These are phyloP conservation scores for Alternaria atra DNA, from an alignment of 2,329 filamentous ascomycete genomes.

Conservation along the genomic window DNA sequence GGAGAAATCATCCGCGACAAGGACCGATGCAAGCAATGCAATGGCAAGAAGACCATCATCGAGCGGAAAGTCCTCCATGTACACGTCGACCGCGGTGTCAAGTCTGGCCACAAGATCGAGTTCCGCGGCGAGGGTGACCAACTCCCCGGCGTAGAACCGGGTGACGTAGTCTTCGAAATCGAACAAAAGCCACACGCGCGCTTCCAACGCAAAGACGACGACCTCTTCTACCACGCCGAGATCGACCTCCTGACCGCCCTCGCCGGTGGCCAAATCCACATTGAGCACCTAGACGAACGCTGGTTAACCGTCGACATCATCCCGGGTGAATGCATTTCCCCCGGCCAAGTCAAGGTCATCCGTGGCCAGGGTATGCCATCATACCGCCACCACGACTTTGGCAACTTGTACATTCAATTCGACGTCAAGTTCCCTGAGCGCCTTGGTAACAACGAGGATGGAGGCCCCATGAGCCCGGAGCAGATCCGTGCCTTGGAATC, in stretches of 20 bases:
- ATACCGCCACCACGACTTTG: constrained; percentile 90
- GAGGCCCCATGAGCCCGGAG: constrained; percentile 62
- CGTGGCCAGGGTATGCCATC: constrained; percentile 98
- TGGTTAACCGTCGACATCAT: constrained; percentile 95
- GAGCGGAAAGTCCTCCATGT: constrained; percentile 99
- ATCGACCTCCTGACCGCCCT: constrained; percentile 96
- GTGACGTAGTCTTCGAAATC: constrained; percentile 98
- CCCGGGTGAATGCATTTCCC: constrained; percentile 92
- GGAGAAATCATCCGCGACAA: constrained; percentile 96
- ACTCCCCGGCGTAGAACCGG: constrained; percentile 88
- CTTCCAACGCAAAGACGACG: constrained; percentile 96
- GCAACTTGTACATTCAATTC: constrained; percentile 98
- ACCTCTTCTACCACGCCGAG: constrained; percentile 92
- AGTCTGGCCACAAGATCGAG: constrained; percentile 93
- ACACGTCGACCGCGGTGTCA: constrained; percentile 93
- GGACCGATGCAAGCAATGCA: constrained; percentile 96
- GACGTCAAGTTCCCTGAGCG: constrained; percentile 89
- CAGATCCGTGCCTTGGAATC: constrained; percentile 82
- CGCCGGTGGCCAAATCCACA: constrained; percentile 86
- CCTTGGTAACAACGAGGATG: constrained; percentile 56
- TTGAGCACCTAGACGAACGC: constrained; percentile 96
- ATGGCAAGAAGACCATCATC: constrained; percentile 96
- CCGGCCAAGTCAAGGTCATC: constrained; percentile 90
- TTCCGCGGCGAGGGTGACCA: constrained; percentile 98
- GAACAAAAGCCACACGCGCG: constrained; percentile 98